Evolutionary conservation across 495 filamentous ascomycete genomes (phyloP).

Genomic region (Xanthoparmelia taractica): DNA sequence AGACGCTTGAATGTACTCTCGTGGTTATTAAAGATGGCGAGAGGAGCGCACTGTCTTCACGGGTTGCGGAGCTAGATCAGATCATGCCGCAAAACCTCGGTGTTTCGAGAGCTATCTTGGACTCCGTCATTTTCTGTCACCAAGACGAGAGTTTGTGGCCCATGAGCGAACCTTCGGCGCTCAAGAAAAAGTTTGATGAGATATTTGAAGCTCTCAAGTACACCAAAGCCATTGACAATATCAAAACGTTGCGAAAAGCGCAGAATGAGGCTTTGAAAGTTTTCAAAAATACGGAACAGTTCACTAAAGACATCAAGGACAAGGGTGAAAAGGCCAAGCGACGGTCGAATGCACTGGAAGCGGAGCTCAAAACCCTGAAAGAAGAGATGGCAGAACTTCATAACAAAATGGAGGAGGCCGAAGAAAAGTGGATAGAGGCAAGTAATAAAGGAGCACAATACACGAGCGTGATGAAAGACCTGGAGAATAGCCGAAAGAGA

Average conservation of each 20-base stretch:
- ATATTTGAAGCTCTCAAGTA: slow-evolving; percentile 97
- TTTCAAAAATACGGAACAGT: slow-evolving; percentile 62
- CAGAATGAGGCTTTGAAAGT: slow-evolving; percentile 66
- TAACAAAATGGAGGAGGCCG: slow-evolving; percentile 48
- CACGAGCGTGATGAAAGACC: slow-evolving; percentile 55
- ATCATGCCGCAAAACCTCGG: slow-evolving; percentile 83
- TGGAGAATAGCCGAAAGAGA: slow-evolving; percentile 68
- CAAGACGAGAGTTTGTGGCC: slow-evolving; percentile 98
- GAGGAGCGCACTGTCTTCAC: slow-evolving; percentile 63
- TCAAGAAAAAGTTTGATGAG: slow-evolving; percentile 94
- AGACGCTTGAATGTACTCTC: slow-evolving; percentile 73
- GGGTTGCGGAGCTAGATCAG: slow-evolving; percentile 69
- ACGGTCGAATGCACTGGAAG: slow-evolving; percentile 52
- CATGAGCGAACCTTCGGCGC: slow-evolving; percentile 74
- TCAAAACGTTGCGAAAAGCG: slow-evolving; percentile 75
- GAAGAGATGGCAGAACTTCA: slow-evolving; percentile 49
- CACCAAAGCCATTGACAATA: slow-evolving; percentile 92
- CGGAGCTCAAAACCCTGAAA: slow-evolving; percentile 64
- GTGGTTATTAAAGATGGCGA: slow-evolving; percentile 74
- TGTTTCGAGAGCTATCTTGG: slow-evolving; percentile 81
- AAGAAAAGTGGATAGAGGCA: slow-evolving; percentile 48
- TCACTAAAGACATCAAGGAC: slow-evolving; percentile 79
- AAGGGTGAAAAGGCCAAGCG: slow-evolving; percentile 66
- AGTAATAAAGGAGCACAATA: slow-evolving; percentile 56
- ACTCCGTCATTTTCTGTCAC: slow-evolving; percentile 96